Conservation (phyloP, 192 early-diverging fungal species). For the Dimargaris xerosporica region DNA sequence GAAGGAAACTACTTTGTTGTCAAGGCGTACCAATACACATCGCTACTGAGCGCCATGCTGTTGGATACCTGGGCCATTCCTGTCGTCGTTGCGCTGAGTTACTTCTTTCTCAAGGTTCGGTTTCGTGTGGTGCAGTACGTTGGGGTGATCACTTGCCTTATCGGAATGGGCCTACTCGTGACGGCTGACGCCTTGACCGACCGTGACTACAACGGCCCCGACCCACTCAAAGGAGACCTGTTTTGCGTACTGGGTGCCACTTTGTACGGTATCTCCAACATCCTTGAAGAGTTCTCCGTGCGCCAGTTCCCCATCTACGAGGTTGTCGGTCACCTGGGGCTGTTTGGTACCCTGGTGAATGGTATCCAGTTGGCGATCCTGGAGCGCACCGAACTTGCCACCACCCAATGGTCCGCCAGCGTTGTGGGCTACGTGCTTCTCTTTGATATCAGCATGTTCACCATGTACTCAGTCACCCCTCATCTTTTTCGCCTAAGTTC, state of each 20-base stretch:
- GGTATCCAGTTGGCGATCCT: slow-evolving; percentile 52
- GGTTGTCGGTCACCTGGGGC: slow-evolving; percentile 53
- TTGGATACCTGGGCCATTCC: slow-evolving; percentile 65
- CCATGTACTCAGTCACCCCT: slow-evolving; percentile 53
- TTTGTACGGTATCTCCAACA: slow-evolving; percentile 58
- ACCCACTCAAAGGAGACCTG: slow-evolving; percentile 52
- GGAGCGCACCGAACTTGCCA: slow-evolving; percentile 39
- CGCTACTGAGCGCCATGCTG: slow-evolving; percentile 57
- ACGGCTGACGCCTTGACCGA: slow-evolving; percentile 47
- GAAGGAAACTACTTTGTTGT: slow-evolving; percentile 74
- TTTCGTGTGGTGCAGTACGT: slow-evolving; percentile 51
- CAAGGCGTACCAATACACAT: slow-evolving; percentile 62
- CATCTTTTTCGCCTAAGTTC: slow-evolving; percentile 52
- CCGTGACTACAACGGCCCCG: slow-evolving; percentile 33
- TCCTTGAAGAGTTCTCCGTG: slow-evolving; percentile 54
- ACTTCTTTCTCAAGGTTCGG: slow-evolving; percentile 42
- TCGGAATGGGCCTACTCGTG: slow-evolving; percentile 51
- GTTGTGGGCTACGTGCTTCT: slow-evolving; percentile 43
- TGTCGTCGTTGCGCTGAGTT: slow-evolving; percentile 52
- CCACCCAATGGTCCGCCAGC: slow-evolving; percentile 29
- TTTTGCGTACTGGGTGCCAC: slow-evolving; percentile 59
- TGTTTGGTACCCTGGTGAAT: slow-evolving; percentile 59
- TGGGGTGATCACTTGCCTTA: slow-evolving; percentile 48
- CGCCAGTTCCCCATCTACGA: slow-evolving; percentile 57
- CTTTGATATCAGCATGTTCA: slow-evolving; percentile 53